Base-by-base conservation (phyloP, 176 grass and related monocot genomes). In the Hsuehochloa calcarea region DNA sequence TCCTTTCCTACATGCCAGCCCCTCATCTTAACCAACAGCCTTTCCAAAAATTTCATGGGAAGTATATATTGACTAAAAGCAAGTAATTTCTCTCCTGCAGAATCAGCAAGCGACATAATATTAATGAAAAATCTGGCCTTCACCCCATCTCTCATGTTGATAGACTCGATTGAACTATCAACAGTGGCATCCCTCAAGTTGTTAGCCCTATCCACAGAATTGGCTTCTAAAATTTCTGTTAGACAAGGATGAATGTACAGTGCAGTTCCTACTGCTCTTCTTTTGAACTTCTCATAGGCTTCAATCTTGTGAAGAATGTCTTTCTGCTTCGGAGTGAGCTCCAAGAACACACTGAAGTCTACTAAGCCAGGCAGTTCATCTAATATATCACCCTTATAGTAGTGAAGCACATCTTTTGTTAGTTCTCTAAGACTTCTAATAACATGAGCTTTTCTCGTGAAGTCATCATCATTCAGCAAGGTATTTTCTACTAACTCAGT, bases 21-120 rank as follows among this genome's bases (percentile, higher is more conserved):
- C 78, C 91, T 92, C 54, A 52, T 79, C 74, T 90, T 91, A 70
- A 95, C 93, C 34, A 98, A 9, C 29, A 95, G 22, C 63, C 93
- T 87, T 85, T 98, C 96, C 83, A 98, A 87, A 85, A 98, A 98
- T 80, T 90, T 93, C 69, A 98, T 87, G 27, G 93, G 93, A 37
- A 93, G 82, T 76, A 89, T 88, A 84, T 98, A 98, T 52, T 95
- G 89, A 79, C 95, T 91, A 80, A 98, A 98, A n/a, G 87, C 93
- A 66, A 98, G 92, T 37, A 95, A 8, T 70, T 98, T 98, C 85
- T 98, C 95, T 79, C 89, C 89, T 66, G 82, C 80, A 80, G 93
- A 92, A 47, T 90, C 77, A 71, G 91, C 84, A 82, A 95, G 93
- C 29, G 88, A 90, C 59, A 98, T 68, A 74, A 98, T 93, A 64